phyloP scores from a whole-genome alignment of 1,139 yeast species.

The Candida sp. region DNA sequence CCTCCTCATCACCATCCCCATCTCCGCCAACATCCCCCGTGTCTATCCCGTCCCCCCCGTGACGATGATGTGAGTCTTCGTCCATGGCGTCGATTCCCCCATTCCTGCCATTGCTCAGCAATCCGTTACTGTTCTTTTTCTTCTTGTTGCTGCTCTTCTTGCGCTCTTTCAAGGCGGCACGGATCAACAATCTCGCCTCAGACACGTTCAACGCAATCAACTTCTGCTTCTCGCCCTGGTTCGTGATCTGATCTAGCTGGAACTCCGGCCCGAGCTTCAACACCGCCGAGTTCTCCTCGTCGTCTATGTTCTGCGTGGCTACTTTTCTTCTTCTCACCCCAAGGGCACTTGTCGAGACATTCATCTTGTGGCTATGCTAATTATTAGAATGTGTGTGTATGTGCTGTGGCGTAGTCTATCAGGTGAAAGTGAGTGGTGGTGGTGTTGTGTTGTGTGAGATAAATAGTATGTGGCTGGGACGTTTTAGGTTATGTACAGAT shows the following conservation, averaged over 20 bases:
- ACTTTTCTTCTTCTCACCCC: slow-evolving; percentile 78
- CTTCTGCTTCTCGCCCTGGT: slow-evolving; percentile 77
- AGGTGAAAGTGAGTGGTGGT: not conserved
- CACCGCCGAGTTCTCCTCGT: slow-evolving; percentile 89
- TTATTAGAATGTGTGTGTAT: not conserved
- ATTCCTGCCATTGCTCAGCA: slow-evolving; percentile 11
- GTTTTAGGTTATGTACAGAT: not conserved
- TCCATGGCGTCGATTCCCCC: slow-evolving; percentile 14
- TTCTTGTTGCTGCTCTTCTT: slow-evolving; percentile 27
- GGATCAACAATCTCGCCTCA: slow-evolving; percentile 87
- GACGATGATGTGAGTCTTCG: not conserved
- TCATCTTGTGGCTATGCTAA: slow-evolving; percentile 49
- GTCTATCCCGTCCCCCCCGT: not conserved
- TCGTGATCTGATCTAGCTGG: slow-evolving; percentile 78
- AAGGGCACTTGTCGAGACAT: slow-evolving; percentile 87
- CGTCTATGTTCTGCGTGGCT: slow-evolving; percentile 65
- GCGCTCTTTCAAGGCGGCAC: slow-evolving; percentile 89
- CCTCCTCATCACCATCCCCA: slow-evolving; percentile 32
- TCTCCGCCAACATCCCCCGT: slow-evolving; percentile 9
- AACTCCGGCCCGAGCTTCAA: slow-evolving; percentile 94
- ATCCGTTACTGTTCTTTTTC: not conserved
- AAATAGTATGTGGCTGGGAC: not conserved
- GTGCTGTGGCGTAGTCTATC: not conserved
- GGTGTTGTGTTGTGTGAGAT: not conserved
- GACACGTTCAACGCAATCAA: slow-evolving; percentile 85